These are phyloP conservation scores for Mycena leptocephala DNA, from an alignment of 768 basidiomycete genomes.

Conservation along the genomic window DNA sequence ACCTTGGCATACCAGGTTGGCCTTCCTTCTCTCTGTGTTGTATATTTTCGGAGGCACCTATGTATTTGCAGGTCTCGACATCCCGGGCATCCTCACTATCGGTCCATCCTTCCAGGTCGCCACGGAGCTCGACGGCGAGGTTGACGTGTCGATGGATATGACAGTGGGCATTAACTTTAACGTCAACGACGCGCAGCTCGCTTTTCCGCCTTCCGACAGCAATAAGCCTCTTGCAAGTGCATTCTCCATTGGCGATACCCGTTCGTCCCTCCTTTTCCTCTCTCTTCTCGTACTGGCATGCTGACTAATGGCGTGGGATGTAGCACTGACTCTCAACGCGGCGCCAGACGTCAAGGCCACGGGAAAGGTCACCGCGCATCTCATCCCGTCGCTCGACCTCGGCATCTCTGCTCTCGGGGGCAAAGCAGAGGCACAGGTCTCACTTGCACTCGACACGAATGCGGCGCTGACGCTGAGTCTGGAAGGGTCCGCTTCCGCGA, in stretches of 20 bases:
- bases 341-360: slow-evolving; percentile 57
- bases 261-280: slow-evolving; percentile 48
- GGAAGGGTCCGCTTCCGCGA: slow-evolving; percentile 35
- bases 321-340: slow-evolving; percentile 59
- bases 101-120: slow-evolving; percentile 65
- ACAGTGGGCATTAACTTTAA: slow-evolving; percentile 57
- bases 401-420: slow-evolving; percentile 59
- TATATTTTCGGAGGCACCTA: too few relatives aligned
- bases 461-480: slow-evolving; percentile 48
- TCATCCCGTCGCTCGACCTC: slow-evolving; percentile 65
- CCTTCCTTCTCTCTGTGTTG: too few relatives aligned
- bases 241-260: slow-evolving; percentile 58
- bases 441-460: slow-evolving; percentile 59
- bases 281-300: not conserved
- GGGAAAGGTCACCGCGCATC: slow-evolving; percentile 61
- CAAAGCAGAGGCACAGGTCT: slow-evolving; percentile 54
- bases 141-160: slow-evolving; percentile 58
- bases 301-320: not conserved
- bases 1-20: too few relatives aligned
- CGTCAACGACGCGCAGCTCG: slow-evolving; percentile 56
- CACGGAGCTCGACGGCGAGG: slow-evolving; percentile 50
- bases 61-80: slow-evolving; percentile 52
- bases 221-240: slow-evolving; percentile 25
- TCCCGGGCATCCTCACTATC: slow-evolving; percentile 66
- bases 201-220: slow-evolving; percentile 56